Evolutionary conservation across 352 stramenopile species (phyloP).

Genomic region (Globisporangium nunn): DNA sequence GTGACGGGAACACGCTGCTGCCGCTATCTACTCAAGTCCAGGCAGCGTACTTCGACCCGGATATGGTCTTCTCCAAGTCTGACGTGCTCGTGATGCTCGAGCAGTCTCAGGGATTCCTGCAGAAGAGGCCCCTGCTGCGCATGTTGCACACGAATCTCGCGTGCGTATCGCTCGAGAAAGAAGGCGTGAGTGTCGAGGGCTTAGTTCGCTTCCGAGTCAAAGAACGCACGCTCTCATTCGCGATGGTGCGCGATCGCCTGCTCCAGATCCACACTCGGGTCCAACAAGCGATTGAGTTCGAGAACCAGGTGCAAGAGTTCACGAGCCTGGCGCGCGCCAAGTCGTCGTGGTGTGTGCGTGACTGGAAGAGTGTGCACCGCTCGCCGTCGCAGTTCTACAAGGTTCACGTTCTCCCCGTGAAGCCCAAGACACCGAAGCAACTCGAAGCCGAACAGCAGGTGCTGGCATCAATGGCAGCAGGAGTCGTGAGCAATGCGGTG

Average conservation of each 20-base stretch:
- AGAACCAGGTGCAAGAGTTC: conserved; percentile 35
- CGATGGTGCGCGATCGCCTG: conserved; percentile 12
- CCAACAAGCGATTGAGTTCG: conserved; percentile 25
- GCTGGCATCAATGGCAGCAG: conserved; percentile 17
- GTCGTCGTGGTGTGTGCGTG: conserved; percentile 57
- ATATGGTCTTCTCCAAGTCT: conserved; percentile 47
- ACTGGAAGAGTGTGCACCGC: conserved; percentile 32
- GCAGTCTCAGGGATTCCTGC: conserved; percentile 27
- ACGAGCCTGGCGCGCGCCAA: conserved; percentile 29
- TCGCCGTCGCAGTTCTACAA: conserved; percentile 43
- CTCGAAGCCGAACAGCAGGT: conserved; percentile 26
- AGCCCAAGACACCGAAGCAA: conserved; percentile 31
- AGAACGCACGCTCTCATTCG: conserved; percentile 36
- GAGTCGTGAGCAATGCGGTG: conserved; percentile 28
- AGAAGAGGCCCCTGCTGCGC: conserved; percentile 49
- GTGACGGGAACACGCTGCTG: not conserved
- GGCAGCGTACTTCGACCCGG: conserved; percentile 15
- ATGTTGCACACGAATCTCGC: conserved; percentile 45
- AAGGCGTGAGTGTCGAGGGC: conserved; percentile 30
- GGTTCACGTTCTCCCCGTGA: conserved; percentile 39
- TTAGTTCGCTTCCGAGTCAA: conserved; percentile 48
- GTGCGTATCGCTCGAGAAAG: conserved; percentile 50
- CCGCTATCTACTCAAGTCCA: not conserved
- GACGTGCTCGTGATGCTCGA: conserved; percentile 47
- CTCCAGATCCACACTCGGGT: conserved; percentile 28